Base-by-base conservation (phyloP, 306 rosid species). In the Acacia melanoxylon region DNA sequence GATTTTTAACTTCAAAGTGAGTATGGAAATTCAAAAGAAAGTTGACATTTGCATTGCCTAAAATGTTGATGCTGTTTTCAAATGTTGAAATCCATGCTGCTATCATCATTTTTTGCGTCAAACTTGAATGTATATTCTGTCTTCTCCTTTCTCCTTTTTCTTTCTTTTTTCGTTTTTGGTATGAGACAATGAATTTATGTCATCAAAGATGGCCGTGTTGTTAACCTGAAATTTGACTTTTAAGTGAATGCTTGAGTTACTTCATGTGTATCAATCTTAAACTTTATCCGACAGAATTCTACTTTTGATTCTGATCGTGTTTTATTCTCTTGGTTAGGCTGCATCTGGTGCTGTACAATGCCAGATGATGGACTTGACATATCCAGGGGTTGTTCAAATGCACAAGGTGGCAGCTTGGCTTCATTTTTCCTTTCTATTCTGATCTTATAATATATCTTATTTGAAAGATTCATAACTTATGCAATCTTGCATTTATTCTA, bases 321-420 rank as follows among this genome's bases (percentile, higher is more conserved):
- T 83, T 61, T 40, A 20, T 76, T 54, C 25, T 76, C 54, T 72
- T 80, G 44, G 78, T 25, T 79, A 95, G 98, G 98, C 98, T 80
- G 98, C 98, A 72, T 95, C 98, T 10, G 98, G 98, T 82, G 98
- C 98, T 74, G 97, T 95, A 77, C 98, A 95, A 86, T 95, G 98
- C 84, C 98, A 95, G 85, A 87, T 93, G 98, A 88, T 95, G 86
- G 98, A 93, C 80, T 87, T 90, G 97, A 95, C 98, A 10, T 91
- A 89, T 88, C 95, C 95, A 11, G 98, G 98, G 83, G 92, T 83
- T 68, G 98, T 95, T 84, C 98, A 98, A 78, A 95, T 95, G 98
- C 97, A 93, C 89, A 95, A 95, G 95, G 98, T 93, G 82, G 82
- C 44, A 72, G 52, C 35, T 37, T 58, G 48, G 41, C 74, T 86